Evolutionary conservation across 2,329 filamentous ascomycete species (phyloP), one percentile per base, ranked within the genome.

Genomic region (Exophiala viscosa): DNA sequence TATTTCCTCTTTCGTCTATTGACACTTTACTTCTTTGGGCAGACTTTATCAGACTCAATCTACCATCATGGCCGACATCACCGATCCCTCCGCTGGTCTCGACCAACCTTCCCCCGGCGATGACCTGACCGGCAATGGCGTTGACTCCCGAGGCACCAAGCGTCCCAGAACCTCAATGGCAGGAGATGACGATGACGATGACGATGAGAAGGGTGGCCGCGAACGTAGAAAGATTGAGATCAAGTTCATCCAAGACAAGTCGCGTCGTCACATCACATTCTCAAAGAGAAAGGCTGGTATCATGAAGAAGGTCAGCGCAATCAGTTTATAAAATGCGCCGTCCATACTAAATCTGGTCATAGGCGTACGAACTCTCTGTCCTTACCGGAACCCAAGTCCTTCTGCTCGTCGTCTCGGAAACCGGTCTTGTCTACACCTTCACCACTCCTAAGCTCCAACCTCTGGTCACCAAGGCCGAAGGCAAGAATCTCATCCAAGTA

Each of bases 221-320:
- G 93, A 97, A 82, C 87, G 93, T 70, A 86, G 93, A 77, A 99
- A 99, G 87, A 99, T 99, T 67, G 93, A 99, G 76, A 99, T 99
- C 78, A 99, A 99, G 82, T 99, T 99, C 78, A 99, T 99, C 74
- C 92, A 91, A 75, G 93, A 99, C 77, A 99, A 99, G 80, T 97
- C 92, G 76, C 90, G 93, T 76, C 88, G 93, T 60, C 93, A 99
- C 79, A 99, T 97, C 71, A 97, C 93, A 67, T 97, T 99, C 74
- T 97, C 92, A 65, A 99, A 99, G 85, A 90, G 93, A 73, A 99
- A 99, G 80, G 93, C 93, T 51, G 93, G 93, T 66, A 97, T 99
- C 74, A 97, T 99, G 93, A 97, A 99, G 82, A 97, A 97, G 90
- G 93, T 96, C 71, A 64, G 85, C 79, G 59, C 61, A 63, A 58